A percentile compares a stretch with the other conserved stretches of the same genome.
These are phyloP conservation scores for Colletotrichum sp. DNA, from an alignment of 2,329 filamentous ascomycete genomes.

Conservation along the genomic window DNA sequence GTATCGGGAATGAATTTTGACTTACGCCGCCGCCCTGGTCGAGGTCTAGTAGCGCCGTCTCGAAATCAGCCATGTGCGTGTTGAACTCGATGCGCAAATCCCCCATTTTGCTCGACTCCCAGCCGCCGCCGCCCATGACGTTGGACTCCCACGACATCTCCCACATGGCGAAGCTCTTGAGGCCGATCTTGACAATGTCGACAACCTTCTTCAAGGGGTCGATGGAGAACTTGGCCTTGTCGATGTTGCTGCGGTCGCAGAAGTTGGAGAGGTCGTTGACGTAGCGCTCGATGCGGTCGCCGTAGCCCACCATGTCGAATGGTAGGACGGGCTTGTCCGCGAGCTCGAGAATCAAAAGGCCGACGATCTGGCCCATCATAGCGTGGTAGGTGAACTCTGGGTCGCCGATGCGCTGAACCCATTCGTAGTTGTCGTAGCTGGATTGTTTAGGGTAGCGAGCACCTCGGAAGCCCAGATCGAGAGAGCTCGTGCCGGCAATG, in stretches of 20 bases:
- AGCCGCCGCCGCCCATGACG: slow-evolving; percentile 74
- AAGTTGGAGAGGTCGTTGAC: slow-evolving; percentile 59
- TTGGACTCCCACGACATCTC: slow-evolving; percentile 77
- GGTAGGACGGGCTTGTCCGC: slow-evolving; percentile 82
- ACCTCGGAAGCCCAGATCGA: slow-evolving; percentile 83
- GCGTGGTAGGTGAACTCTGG: slow-evolving; percentile 83
- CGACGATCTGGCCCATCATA: slow-evolving; percentile 78
- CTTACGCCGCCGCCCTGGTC: slow-evolving; percentile 73
- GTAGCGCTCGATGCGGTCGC: slow-evolving; percentile 67
- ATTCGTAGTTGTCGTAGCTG: slow-evolving; percentile 89
- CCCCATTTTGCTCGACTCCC: slow-evolving; percentile 74
- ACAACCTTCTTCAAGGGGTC: slow-evolving; percentile 68
- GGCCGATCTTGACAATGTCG: slow-evolving; percentile 61
- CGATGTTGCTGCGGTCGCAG: slow-evolving; percentile 36
- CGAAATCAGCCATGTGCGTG: slow-evolving; percentile 78
- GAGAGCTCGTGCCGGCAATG: slow-evolving; percentile 84
- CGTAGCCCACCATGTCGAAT: slow-evolving; percentile 80
- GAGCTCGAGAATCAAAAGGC: slow-evolving; percentile 84
- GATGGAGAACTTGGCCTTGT: slow-evolving; percentile 60
- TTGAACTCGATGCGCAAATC: slow-evolving; percentile 78
- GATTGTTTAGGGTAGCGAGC: slow-evolving; percentile 74
- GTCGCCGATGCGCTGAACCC: slow-evolving; percentile 82
- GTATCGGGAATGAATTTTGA: background rate
- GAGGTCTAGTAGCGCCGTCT: slow-evolving; percentile 81
- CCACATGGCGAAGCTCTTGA: slow-evolving; percentile 75